These are phyloP conservation scores for Ailanthus altissimus DNA, from an alignment of 345 rosid genomes.

Conservation along the genomic window DNA sequence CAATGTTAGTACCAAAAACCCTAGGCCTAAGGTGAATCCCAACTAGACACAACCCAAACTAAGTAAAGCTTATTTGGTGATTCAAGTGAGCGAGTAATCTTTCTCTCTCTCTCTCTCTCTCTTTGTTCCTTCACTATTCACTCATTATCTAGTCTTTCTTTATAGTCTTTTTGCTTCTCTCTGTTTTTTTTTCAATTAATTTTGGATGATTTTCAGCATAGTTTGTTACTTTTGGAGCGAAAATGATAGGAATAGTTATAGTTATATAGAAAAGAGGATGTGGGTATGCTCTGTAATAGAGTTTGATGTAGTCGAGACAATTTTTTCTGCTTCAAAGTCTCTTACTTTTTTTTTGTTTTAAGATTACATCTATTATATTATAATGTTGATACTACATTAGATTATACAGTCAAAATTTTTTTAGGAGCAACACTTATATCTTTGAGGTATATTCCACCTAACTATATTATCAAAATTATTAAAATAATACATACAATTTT, in stretches of 20 bases:
- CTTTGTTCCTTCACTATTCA: neutral
- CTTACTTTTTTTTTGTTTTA: too few species aligned
- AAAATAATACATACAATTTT: too few species aligned
- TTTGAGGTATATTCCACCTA: too few species aligned
- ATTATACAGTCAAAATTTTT: too few species aligned
- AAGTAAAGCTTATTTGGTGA: slow-evolving; percentile 40
- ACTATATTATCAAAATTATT: too few species aligned
- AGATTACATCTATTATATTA: too few species aligned
- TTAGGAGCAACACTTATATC: too few species aligned
- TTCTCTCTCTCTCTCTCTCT: slow-evolving; percentile 17
- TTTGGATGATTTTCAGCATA: slow-evolving; percentile 16
- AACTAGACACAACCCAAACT: slow-evolving; percentile 46
- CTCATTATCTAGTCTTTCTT: neutral
- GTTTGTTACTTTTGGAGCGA: slow-evolving; percentile 12
- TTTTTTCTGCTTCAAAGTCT: slow-evolving; percentile 41
- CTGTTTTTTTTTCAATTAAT: neutral
- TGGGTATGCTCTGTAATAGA: slow-evolving; percentile 39
- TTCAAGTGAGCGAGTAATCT: neutral
- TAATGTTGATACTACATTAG: too few species aligned
- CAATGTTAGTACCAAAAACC: slow-evolving; percentile 34
- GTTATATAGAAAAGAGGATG: slow-evolving; percentile 31
- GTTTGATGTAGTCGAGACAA: slow-evolving; percentile 36
- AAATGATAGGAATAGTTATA: slow-evolving; percentile 45
- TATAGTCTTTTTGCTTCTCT: neutral
- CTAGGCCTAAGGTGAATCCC: slow-evolving; percentile 42